Base-by-base conservation (phyloP, 129 eudicot genomes). In the Escallonia rubra region DNA sequence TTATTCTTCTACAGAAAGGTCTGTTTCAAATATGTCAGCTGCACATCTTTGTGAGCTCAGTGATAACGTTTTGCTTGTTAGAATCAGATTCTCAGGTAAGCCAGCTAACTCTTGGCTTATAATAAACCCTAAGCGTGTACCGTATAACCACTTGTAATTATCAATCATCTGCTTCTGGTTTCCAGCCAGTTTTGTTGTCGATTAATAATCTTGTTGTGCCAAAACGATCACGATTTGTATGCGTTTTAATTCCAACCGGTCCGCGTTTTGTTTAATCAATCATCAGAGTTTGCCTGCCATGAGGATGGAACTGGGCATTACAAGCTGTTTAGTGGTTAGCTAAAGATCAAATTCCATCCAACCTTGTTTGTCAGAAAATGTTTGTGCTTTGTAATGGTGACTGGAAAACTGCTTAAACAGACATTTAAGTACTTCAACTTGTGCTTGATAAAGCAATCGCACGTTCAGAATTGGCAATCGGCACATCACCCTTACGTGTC, bases 321-420 rank as follows among this genome's bases (percentile, higher is more conserved):
- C 1, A 45, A 23, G 12, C 45, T 49, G 68, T 45, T 39, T 15
- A 45, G 14, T 72, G 23, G 34, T 13, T 70, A 64, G 57, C 48
- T 61, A 57, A 45, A 3, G 4, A 56, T 60, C 70, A 46, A 64
- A 53, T 63, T 49, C 52, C 39, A 9, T 62, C 64, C 83, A 79
- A 64, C 69, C 72, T 69, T 73, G 54, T 34, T 43, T 73, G 83
- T 68, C 83, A 69, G 79, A 60, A 50, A 63, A 57, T 79, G 83
- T 79, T 72, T 69, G 8, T 65, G 71, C 68, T 64, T 53, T 16
- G 42, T 38, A 57, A 68, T 44, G 57, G 13, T 71, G 75, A 46
- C 61, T 49, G 61, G 66, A 48, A 51, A 70, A 11, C 8, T 45
- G 53, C 40, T 66, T 66, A 51, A 61, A 41, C 2, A 10, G 59